Evolutionary conservation across 2,329 filamentous ascomycete species (phyloP).

Genomic region (Albophoma yamanashiensis): DNA sequence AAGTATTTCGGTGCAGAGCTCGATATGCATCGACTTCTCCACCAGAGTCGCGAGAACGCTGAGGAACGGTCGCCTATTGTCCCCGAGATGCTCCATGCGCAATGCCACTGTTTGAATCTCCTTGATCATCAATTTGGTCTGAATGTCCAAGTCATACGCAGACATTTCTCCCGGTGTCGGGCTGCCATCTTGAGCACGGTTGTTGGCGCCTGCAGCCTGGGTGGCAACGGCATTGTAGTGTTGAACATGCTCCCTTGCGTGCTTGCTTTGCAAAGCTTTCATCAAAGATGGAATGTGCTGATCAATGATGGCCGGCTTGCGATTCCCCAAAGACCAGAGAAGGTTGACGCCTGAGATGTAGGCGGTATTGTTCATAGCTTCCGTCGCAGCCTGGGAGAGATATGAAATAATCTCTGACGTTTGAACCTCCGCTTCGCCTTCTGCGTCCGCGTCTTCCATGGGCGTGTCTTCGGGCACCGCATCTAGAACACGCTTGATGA

Average conservation of each 20-base stretch:
- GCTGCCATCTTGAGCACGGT: slow-evolving; percentile 42
- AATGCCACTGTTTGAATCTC: slow-evolving; percentile 86
- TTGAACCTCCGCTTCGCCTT: slow-evolving; percentile 70
- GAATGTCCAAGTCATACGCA: slow-evolving; percentile 74
- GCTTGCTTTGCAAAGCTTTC: slow-evolving; percentile 85
- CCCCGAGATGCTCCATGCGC: slow-evolving; percentile 85
- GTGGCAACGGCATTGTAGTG: slow-evolving; percentile 52
- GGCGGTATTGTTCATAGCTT: slow-evolving; percentile 70
- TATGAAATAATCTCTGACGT: slow-evolving; percentile 82
- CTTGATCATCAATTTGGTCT: slow-evolving; percentile 85
- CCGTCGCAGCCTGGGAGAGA: slow-evolving; percentile 75
- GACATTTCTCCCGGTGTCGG: slow-evolving; percentile 48
- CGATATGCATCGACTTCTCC: slow-evolving; percentile 82
- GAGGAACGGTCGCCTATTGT: slow-evolving; percentile 84
- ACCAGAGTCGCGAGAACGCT: slow-evolving; percentile 91
- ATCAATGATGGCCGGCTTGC: slow-evolving; percentile 80
- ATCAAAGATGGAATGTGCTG: slow-evolving; percentile 79
- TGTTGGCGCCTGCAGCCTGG: slow-evolving; percentile 31
- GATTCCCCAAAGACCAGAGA: slow-evolving; percentile 80
- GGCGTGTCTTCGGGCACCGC: slow-evolving; percentile 68
- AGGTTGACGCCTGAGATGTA: slow-evolving; percentile 87
- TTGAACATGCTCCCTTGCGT: slow-evolving; percentile 86
- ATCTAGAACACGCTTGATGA: slow-evolving; percentile 73
- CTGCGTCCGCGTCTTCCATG: slow-evolving; percentile 69
- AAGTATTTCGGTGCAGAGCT: slow-evolving; percentile 84